Base-by-base conservation (phyloP, 2,329 filamentous ascomycete species). In the Cadophora sp. region DNA sequence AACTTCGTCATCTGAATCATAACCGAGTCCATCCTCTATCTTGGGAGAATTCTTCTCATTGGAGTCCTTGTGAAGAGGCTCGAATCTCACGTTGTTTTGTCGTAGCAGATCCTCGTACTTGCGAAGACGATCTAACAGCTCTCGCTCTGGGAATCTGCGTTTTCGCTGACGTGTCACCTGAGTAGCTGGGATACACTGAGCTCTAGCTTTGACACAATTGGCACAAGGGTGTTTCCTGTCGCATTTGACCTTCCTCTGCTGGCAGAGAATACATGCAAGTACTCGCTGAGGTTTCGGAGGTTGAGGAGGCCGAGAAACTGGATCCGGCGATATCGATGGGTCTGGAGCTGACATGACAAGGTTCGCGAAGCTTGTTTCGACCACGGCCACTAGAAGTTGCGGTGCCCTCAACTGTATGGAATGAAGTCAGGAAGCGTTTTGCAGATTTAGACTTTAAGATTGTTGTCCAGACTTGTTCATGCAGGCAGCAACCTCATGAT, bases 221-320 rank as follows among this genome's bases (percentile, higher is more conserved):
- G 85, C 83, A 76, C 91, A 93, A 19, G 91, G 91, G 78, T 89
- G 89, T 73, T 85, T 87, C 79, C 90, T 91, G 78, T 93, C 89
- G 79, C 91, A 93, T 68, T 89, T 89, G 51, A 93, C 86, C 78
- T 93, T 93, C 69, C 91, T 87, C 77, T 92, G 90, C 77, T 94
- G 91, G 76, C 92, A 95, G 24, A 89, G 83, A 16, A 92, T 84
- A 75, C 92, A 95, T 0, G 86, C 81, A 37, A 85, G 80, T 14
- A 74, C 70, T 34, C 74, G 69, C 46, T 71, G 70, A 64, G 70
- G 66, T 59, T 71, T 75, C 29, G 69, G 67, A 60, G 61, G 43
- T 29, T 71, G 68, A 29, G 68, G 59, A 62, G 60, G 37, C 22
- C 56, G 31, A 59, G 34, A 12, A 43, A 40, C 9, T 3, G 29